Evolutionary conservation across 495 filamentous ascomycete genomes (phyloP), one percentile per base, ranked within the genome.

Genomic region (Penicillium egyptiacum): DNA sequence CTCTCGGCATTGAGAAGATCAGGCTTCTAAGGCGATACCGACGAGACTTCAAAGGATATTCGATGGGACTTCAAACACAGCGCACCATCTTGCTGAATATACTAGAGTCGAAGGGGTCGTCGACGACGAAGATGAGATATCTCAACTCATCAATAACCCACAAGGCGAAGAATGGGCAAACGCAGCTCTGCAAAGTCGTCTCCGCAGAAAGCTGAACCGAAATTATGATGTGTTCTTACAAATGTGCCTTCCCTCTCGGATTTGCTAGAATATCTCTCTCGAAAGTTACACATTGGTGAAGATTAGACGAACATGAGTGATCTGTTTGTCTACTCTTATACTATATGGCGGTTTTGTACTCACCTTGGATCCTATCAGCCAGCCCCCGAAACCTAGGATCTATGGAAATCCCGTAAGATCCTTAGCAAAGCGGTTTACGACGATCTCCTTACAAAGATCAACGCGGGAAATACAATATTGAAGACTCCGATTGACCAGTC

Each of bases 31-130:
- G 61, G 31, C 49, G 56, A 12, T 73, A 67, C 52, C 60, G 60
- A 8, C 26, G 59, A 5, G 57, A 70, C 26, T 31, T 70, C 20
- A 42, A 50, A 19, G 55, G 19, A 10, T 63, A 65, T 22, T 39
- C 55, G 17, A 8, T 49, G 0, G 44, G 50, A 22, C 54, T 73
- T 11, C 20, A 53, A 3, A 62, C 59, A 10, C 67, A 71, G 30
- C 52, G 56, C 6, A 46, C 47, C 2, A 59, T 64, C 1, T 62
- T 64, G 17, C 30, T 68, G 8, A 67, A 71, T 42, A 63, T 59
- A 1, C 31, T 73, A 14, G 63, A 68, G 20, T 73, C 4, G 62
- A 67, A 5, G 64, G 53, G 5, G 46, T 69, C 5, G 54, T 69
- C 2, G 33, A 62, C 23, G 56, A 66, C n/a, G 49, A 60, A 7